Percentiles rank a stretch among this genome's conserved stretches.
Conservation (phyloP, 768 basidiomycete species). For the Lentinula boryana region DNA sequence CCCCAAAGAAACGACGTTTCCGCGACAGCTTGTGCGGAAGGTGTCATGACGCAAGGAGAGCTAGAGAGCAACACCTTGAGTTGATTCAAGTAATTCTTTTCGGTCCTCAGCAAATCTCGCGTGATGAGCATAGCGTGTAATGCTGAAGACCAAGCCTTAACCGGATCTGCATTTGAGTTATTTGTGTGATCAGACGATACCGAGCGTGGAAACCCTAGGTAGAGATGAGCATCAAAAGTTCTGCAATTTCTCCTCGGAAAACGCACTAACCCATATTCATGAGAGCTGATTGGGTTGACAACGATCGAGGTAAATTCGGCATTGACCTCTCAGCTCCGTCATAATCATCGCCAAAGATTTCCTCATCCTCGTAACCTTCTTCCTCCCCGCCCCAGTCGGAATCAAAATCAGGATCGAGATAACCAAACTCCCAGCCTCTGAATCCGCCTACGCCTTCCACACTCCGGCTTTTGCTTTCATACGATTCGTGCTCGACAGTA, state of each 20-base stretch:
- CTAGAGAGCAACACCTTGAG: conserved; percentile 29
- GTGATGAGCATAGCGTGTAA: conserved; percentile 36
- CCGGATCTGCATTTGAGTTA: background rate
- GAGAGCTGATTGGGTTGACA: background rate
- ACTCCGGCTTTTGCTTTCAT: conserved; percentile 13
- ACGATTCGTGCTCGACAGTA: background rate
- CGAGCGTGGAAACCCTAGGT: background rate
- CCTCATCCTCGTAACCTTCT: background rate
- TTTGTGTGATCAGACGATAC: background rate
- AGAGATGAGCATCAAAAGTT: background rate
- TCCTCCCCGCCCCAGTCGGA: conserved; percentile 4
- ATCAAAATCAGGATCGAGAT: conserved; percentile 4
- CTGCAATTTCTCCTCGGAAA: background rate
- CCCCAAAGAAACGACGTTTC: background rate
- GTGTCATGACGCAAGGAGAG: conserved; percentile 20
- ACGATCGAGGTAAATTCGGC: background rate
- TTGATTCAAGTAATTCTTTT: conserved; percentile 35
- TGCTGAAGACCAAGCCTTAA: conserved; percentile 15
- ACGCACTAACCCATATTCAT: background rate
- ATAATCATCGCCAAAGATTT: background rate
- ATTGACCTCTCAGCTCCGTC: background rate
- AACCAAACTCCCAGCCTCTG: conserved; percentile 1
- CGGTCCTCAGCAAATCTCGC: conserved; percentile 43
- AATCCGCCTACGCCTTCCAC: conserved; percentile 15
- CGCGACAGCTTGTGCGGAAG: background rate